phyloP scores from a whole-genome alignment of 2,329 filamentous ascomycete genomes.

The Trichoderma afroharzianum region DNA sequence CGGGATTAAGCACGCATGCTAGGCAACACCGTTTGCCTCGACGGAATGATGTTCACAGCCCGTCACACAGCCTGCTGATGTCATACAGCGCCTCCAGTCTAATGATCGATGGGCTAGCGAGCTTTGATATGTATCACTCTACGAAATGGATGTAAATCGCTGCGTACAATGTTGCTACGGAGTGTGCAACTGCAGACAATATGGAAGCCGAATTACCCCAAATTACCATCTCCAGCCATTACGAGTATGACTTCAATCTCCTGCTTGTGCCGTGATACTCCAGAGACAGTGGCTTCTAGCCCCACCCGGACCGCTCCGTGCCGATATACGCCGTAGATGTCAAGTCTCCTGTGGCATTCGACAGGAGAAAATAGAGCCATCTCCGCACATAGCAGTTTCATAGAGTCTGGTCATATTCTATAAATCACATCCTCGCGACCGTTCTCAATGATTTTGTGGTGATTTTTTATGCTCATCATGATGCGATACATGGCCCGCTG shows the following conservation, averaged over 20 bases:
- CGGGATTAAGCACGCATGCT: not conserved
- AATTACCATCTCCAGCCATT: not conserved
- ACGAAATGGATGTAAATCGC: not conserved
- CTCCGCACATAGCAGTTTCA: not conserved
- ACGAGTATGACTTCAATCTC: not conserved
- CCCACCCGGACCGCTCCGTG: slow-evolving; percentile 9
- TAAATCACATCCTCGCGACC: not conserved
- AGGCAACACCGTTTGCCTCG: not conserved
- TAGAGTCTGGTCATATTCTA: not conserved
- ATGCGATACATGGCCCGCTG: not conserved
- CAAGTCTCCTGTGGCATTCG: not conserved
- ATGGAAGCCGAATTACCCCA: too few species aligned
- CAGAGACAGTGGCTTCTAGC: not conserved
- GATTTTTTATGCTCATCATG: not conserved
- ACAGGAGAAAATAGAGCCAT: not conserved
- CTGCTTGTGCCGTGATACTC: not conserved
- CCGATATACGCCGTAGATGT: not conserved
- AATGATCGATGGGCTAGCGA: not conserved
- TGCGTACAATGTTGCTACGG: too few species aligned
- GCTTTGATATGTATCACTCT: not conserved
- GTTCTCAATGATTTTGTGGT: not conserved
- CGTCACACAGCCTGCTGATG: not conserved
- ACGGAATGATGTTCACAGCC: not conserved
- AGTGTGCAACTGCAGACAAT: not conserved
- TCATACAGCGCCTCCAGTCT: not conserved